Percentiles rank a stretch among this genome's conserved stretches.
These are phyloP conservation scores for Cladophialophora bantiana DNA, from an alignment of 2,329 filamentous ascomycete species.

Conservation along the genomic window DNA sequence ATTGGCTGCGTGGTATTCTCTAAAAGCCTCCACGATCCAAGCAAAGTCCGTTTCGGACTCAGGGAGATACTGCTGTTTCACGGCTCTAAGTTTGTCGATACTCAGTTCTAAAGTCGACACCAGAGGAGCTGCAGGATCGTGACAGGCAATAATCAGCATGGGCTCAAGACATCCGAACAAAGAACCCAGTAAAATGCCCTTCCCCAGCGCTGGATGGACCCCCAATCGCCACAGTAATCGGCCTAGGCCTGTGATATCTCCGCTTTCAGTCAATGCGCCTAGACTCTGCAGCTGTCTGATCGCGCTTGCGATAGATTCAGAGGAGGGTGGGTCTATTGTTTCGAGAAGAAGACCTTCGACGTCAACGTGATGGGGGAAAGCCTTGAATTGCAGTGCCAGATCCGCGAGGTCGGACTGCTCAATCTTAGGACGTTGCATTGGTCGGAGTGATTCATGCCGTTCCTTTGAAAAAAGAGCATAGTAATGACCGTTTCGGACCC, in stretches of 20 bases:
- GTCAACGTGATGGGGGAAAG: slow-evolving; percentile 50
- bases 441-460: slow-evolving; percentile 75
- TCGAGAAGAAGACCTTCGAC: slow-evolving; percentile 74
- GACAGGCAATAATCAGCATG: slow-evolving; percentile 77
- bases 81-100: slow-evolving; percentile 14
- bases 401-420: slow-evolving; percentile 91
- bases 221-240: slow-evolving; percentile 85
- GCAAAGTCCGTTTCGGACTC: slow-evolving; percentile 31
- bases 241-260: slow-evolving; percentile 87
- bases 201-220: slow-evolving; percentile 91
- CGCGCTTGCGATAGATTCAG: slow-evolving; percentile 89
- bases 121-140: slow-evolving; percentile 22
- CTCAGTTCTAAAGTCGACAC: slow-evolving; percentile 25
- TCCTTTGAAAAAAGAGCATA: slow-evolving; percentile 94
- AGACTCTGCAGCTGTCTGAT: slow-evolving; percentile 93
- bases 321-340: slow-evolving; percentile 85
- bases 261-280: slow-evolving; percentile 78
- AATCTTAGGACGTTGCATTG: slow-evolving; percentile 95
- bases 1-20: slow-evolving; percentile 30
- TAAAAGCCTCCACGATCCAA: slow-evolving; percentile 32
- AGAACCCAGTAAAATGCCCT: slow-evolving; percentile 83
- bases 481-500: slow-evolving; percentile 92
- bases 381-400: slow-evolving; percentile 94
- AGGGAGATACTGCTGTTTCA: slow-evolving; percentile 19
- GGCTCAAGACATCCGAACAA: slow-evolving; percentile 93